These are phyloP conservation scores for Mollisiaceae sp. DNA, from an alignment of 2,329 filamentous ascomycete genomes.

Conservation along the genomic window DNA sequence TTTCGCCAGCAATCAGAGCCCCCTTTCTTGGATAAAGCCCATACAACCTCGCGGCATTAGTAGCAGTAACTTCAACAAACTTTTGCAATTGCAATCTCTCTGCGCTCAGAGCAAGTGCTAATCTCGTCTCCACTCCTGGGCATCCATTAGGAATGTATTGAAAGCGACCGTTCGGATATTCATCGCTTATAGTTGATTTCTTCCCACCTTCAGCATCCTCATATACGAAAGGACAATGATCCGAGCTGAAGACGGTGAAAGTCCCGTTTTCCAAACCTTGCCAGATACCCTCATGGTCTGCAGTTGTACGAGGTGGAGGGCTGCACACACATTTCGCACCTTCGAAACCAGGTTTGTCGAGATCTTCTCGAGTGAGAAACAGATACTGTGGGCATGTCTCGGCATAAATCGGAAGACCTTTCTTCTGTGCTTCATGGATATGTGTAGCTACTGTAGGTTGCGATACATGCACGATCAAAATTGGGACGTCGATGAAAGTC, in stretches of 20 bases:
- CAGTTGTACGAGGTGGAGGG: constrained; percentile 52
- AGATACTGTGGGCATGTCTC: constrained; percentile 66
- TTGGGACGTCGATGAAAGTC: constrained; percentile 55
- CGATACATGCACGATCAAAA: constrained; percentile 58
- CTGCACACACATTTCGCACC: constrained; percentile 61
- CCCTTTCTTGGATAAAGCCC: constrained; percentile 34
- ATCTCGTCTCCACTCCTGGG: constrained; percentile 34
- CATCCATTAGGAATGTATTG: constrained; percentile 36
- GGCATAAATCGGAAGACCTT: constrained; percentile 57
- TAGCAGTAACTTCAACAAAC: constrained; percentile 34
- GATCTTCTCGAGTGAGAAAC: constrained; percentile 55
- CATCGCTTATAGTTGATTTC: constrained; percentile 31
- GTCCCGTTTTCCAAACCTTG: constrained; percentile 56
- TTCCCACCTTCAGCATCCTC: constrained; percentile 33
- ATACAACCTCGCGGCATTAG: constrained; percentile 34
- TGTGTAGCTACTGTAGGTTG: constrained; percentile 53
- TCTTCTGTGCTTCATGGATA: constrained; percentile 55
- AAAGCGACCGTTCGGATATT: constrained; percentile 32
- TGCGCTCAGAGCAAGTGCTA: constrained; percentile 32
- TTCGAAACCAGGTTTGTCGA: constrained; percentile 50
- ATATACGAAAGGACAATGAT: constrained; percentile 34
- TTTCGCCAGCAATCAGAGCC: constrained; percentile 34
- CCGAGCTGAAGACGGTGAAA: constrained; percentile 57
- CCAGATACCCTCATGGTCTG: constrained; percentile 59
- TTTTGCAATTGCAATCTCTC: constrained; percentile 28